Evolutionary conservation across 2,329 filamentous ascomycete species (phyloP).

Genomic region (Aspergillus intermedius): DNA sequence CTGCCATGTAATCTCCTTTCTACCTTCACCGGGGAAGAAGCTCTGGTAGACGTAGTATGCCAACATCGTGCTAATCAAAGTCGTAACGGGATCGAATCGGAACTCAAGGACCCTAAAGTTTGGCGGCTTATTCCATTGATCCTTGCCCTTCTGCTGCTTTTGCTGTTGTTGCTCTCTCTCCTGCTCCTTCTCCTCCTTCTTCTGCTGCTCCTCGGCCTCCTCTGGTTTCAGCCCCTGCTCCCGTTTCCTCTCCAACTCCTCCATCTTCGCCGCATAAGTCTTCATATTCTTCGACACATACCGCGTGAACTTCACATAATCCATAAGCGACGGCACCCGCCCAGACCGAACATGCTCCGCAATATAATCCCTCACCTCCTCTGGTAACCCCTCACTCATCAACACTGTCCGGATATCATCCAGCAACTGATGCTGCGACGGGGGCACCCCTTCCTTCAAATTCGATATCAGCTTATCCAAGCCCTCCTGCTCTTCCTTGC

Average conservation of each 20-base stretch:
- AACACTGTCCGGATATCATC: conserved; percentile 57
- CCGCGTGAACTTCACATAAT: conserved; percentile 55
- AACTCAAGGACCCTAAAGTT: conserved; percentile 39
- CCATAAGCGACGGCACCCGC: conserved; percentile 45
- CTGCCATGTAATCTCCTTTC: conserved; percentile 91
- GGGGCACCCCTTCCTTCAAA: conserved; percentile 55
- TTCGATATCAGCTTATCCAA: conserved; percentile 53
- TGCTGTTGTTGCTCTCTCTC: conserved; percentile 14
- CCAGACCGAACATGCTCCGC: conserved; percentile 45
- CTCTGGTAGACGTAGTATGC: conserved; percentile 58
- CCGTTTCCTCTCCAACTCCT: conserved; percentile 23
- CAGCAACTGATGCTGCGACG: conserved; percentile 54
- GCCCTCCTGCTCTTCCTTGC: conserved; percentile 50
- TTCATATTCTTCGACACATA: conserved; percentile 53
- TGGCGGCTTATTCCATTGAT: conserved; percentile 23
- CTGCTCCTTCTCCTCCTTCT: conserved; percentile 12
- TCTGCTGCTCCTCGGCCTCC: conserved; percentile 15
- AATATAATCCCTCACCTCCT: conserved; percentile 60
- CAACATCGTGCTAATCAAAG: conserved; percentile 53
- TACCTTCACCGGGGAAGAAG: conserved; percentile 60
- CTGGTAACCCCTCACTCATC: conserved; percentile 62
- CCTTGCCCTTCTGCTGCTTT: conserved; percentile 19
- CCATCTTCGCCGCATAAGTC: conserved; percentile 36
- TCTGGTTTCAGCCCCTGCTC: conserved; percentile 20
- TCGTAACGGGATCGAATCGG: conserved; percentile 50